Base-by-base conservation (phyloP, 2,329 filamentous ascomycete genomes). In the Huntiella decipiens region DNA sequence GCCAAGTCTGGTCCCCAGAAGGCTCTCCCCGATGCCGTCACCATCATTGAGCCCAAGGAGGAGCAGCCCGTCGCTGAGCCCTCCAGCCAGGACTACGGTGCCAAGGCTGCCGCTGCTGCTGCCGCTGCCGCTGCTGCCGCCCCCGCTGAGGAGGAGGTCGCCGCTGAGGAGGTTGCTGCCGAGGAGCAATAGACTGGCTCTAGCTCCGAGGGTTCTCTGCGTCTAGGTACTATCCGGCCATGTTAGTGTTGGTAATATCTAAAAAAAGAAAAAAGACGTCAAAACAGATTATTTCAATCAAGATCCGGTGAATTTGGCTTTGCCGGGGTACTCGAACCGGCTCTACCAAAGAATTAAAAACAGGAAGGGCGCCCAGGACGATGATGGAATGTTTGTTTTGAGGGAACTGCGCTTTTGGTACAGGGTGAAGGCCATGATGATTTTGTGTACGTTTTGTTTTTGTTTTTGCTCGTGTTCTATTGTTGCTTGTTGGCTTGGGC, bases 1-100 rank as follows among this genome's bases (percentile, higher is more conserved):
- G 91, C 91, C 79, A 98, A 98, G 81, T 79, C 85, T 61, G 86
- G 91, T 58, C 87, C 88, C 60, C 84, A 87, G 71, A 95, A 96
- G 79, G 79, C 86, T 57, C 84, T 98, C 55, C 91, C 91, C 58
- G 91, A 98, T 68, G 85, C 86, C 65, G 91, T 98, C 67, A 96
- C 88, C 66, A 91, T 98, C 71, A 94, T 96, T 69, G 91, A 98
- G 76, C 92, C 91, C 70, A 98, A 98, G 84, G 91, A 98, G 73
- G 91, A 98, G 79, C 77, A 87, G 66, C 78, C 81, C 60, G 81
- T 96, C 55, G 77, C 94, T 60, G 86, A 94, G 70, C 91, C 91
- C 63, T 81, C 88, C 68, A 88, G 81, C 70, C 86, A 95, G 72
- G 92, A 98, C 74, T 98, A 98, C 71, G 91, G 91, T 61, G 85